Conservation (phyloP, 345 rosid species). For the Gossypium bickii region DNA sequence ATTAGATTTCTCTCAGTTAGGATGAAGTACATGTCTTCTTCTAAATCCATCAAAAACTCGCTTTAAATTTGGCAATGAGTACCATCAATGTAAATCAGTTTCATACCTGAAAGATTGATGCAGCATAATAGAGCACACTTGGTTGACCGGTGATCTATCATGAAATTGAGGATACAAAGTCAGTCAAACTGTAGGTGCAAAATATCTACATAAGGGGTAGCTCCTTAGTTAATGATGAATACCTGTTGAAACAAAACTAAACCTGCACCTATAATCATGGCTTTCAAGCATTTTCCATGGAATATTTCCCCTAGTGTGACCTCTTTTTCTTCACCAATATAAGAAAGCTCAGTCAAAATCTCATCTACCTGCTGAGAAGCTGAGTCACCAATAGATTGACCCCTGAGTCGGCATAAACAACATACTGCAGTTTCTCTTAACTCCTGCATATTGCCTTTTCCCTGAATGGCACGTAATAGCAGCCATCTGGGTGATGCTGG, state of each 20-base stretch:
- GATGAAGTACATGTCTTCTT: slow-evolving; percentile 9
- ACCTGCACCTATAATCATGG: slow-evolving; percentile 79
- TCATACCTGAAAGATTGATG: slow-evolving; percentile 76
- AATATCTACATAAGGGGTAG: background rate
- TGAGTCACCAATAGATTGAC: slow-evolving; percentile 61
- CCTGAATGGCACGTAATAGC: slow-evolving; percentile 69
- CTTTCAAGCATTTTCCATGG: slow-evolving; percentile 80
- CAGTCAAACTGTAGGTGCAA: background rate
- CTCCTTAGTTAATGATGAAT: slow-evolving; percentile 7
- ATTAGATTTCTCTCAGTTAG: slow-evolving; percentile 24
- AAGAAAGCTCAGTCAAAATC: slow-evolving; percentile 62
- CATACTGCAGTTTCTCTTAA: slow-evolving; percentile 58
- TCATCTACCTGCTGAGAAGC: slow-evolving; percentile 66
- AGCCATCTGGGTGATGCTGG: slow-evolving; percentile 96
- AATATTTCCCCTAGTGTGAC: slow-evolving; percentile 57
- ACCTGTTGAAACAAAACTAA: slow-evolving; percentile 97
- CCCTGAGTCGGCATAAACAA: slow-evolving; percentile 70
- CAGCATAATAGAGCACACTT: slow-evolving; percentile 93
- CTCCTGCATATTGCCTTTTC: slow-evolving; percentile 64
- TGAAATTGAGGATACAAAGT: slow-evolving; percentile 11
- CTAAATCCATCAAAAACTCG: slow-evolving; percentile 5
- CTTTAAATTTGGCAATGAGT: background rate
- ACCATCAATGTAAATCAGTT: slow-evolving; percentile 2
- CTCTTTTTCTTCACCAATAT: slow-evolving; percentile 66
- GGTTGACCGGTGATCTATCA: slow-evolving; percentile 97